Evolutionary conservation across 2,329 filamentous ascomycete species (phyloP).

Genomic region (Xylaria sp.): DNA sequence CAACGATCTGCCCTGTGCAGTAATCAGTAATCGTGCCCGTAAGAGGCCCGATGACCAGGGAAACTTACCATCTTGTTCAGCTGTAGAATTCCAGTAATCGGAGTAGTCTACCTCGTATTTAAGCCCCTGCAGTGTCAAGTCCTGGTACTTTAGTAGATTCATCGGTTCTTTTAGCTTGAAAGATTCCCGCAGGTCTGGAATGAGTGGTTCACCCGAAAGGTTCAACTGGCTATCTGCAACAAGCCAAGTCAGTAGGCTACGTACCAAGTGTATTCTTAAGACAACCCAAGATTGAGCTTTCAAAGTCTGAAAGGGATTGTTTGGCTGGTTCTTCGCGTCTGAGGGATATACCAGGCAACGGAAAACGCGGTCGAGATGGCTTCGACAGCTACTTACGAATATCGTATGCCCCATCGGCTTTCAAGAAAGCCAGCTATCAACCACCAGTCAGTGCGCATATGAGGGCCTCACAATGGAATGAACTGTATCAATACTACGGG

Average conservation of each 20-base stretch:
- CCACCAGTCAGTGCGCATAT: neutral
- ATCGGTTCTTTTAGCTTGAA: slow-evolving; percentile 20
- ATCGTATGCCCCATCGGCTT: slow-evolving; percentile 42
- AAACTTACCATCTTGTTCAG: slow-evolving; percentile 51
- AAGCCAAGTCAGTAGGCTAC: neutral
- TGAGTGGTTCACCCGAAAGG: slow-evolving; percentile 58
- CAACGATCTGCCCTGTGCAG: slow-evolving; percentile 53
- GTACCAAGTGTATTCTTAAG: neutral
- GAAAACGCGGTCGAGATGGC: no score
- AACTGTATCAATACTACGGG: neutral
- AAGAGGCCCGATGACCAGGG: neutral
- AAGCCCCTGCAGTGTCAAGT: slow-evolving; percentile 32
- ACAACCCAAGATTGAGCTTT: neutral
- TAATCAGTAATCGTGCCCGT: neutral
- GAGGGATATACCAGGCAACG: neutral
- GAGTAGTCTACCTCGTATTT: slow-evolving; percentile 61
- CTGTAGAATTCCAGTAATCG: slow-evolving; percentile 68
- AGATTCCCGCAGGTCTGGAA: slow-evolving; percentile 43
- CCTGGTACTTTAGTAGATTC: slow-evolving; percentile 43
- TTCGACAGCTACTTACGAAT: slow-evolving; percentile 40
- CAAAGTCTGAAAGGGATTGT: no score
- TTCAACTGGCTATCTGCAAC: slow-evolving; percentile 26
- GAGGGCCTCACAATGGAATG: neutral
- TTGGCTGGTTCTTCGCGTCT: neutral
- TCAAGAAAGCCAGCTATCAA: slow-evolving; percentile 38